These are phyloP conservation scores for Encephalitozoon cuniculi DNA, from an alignment of 371 early-diverging fungal species.

Conservation along the genomic window DNA sequence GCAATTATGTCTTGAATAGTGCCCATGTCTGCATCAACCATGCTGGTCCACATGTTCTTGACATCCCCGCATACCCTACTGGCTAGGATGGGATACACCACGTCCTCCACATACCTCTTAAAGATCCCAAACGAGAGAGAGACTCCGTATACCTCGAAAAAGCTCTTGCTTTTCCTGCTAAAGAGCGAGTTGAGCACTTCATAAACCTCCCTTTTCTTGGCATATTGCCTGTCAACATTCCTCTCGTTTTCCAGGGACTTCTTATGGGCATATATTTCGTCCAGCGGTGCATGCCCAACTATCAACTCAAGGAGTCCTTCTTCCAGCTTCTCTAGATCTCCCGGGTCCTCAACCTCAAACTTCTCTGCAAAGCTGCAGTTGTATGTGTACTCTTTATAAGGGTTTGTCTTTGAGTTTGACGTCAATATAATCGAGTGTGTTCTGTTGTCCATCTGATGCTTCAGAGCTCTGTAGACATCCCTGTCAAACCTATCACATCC, in stretches of 20 bases:
- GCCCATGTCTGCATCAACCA: neutral
- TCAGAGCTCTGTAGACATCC: conserved; percentile 24
- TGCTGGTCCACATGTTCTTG: neutral
- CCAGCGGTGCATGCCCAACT: neutral
- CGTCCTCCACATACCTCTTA: neutral
- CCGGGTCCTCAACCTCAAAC: neutral
- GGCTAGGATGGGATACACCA: neutral
- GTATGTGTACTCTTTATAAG: neutral
- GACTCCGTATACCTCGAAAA: neutral
- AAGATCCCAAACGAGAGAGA: conserved; percentile 26
- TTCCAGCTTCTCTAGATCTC: neutral
- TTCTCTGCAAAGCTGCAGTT: neutral
- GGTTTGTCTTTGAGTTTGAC: neutral
- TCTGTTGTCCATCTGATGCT: neutral
- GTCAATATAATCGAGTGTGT: neutral
- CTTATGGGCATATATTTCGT: conserved; percentile 1
- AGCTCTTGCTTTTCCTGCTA: neutral
- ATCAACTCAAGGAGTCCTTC: conserved; percentile 10
- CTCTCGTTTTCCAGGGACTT: conserved; percentile 8
- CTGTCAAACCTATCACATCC: conserved; percentile 8
- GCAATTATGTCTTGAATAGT: neutral
- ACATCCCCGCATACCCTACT: neutral
- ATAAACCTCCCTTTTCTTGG: neutral
- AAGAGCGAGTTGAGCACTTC: conserved; percentile 10
- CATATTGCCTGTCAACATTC: neutral